Percentiles rank a stretch among this genome's conserved stretches.
phyloP scores from a whole-genome alignment of 306 rosid genomes.

The Glycine soja region DNA sequence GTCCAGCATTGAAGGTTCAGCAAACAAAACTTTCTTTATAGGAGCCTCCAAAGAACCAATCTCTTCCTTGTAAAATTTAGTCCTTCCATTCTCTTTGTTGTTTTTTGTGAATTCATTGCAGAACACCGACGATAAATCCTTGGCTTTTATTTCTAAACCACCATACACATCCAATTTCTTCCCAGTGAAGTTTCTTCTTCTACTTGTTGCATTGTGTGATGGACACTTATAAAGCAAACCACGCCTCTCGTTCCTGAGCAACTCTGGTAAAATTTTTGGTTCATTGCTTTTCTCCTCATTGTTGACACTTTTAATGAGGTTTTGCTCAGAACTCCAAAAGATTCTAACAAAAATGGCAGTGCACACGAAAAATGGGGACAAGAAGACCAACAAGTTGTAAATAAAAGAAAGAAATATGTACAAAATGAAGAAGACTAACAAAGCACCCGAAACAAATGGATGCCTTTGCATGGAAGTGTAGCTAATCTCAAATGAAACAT shows the following conservation, averaged over 20 bases:
- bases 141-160: slow-evolving; percentile 43
- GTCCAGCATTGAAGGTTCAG: slow-evolving; percentile 48
- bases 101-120: slow-evolving; percentile 33
- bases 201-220: slow-evolving; percentile 57
- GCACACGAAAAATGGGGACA: slow-evolving; percentile 68
- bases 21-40: slow-evolving; percentile 6
- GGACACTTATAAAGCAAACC: slow-evolving; percentile 43
- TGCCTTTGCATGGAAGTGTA: slow-evolving; percentile 54
- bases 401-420: slow-evolving; percentile 64
- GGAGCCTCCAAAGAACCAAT: slow-evolving; percentile 43
- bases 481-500: slow-evolving; percentile 48
- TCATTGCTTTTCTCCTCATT: slow-evolving; percentile 17
- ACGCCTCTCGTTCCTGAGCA: background rate
- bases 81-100: slow-evolving; percentile 8
- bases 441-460: slow-evolving; percentile 57
- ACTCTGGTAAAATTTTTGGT: background rate
- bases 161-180: slow-evolving; percentile 56
- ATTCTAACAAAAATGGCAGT: slow-evolving; percentile 59
- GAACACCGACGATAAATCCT: slow-evolving; percentile 36
- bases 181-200: slow-evolving; percentile 57
- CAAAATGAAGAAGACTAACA: slow-evolving; percentile 50
- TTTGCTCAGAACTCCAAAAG: slow-evolving; percentile 80
- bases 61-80: slow-evolving; percentile 23
- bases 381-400: slow-evolving; percentile 58
- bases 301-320: slow-evolving; percentile 18